Conservation (phyloP, 2,329 filamentous ascomycete genomes). For the Apiospora hydei region DNA sequence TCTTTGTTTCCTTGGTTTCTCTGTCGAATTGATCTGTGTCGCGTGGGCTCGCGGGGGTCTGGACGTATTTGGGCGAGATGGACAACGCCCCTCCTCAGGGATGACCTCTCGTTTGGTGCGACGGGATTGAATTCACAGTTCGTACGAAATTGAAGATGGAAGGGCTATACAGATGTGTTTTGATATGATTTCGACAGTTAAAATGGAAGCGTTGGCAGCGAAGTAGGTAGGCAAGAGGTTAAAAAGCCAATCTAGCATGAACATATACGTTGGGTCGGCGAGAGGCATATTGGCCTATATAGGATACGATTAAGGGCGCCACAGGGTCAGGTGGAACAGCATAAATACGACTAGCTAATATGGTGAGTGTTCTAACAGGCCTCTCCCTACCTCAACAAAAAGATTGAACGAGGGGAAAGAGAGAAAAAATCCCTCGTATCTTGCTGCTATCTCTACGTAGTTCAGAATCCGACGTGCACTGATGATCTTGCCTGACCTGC, state of each 20-base stretch:
- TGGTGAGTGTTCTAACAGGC: neutral
- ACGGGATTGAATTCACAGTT: neutral
- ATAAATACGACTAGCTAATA: constrained; percentile 7
- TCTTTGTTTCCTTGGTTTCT: neutral
- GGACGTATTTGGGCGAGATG: neutral
- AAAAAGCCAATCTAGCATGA: neutral
- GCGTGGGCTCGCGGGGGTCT: neutral
- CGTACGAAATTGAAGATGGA: neutral
- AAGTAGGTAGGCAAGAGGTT: neutral
- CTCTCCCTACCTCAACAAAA: neutral
- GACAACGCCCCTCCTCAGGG: neutral
- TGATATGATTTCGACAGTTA: neutral
- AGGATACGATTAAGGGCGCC: constrained; percentile 2
- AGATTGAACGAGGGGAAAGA: neutral
- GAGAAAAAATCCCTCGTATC: neutral
- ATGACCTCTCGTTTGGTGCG: neutral
- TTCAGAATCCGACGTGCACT: neutral
- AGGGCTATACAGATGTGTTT: neutral
- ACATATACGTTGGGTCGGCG: neutral
- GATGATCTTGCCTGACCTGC: constrained; percentile 13
- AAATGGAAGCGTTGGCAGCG: neutral
- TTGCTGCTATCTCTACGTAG: neutral
- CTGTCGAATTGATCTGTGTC: neutral
- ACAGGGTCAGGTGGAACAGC: constrained; percentile 9
- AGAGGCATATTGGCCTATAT: constrained; percentile 1